A percentile compares a stretch with the other conserved stretches of the same genome.
Evolutionary conservation across 257 asterid genomes (phyloP).

Genomic region (Forsythia viridissima): DNA sequence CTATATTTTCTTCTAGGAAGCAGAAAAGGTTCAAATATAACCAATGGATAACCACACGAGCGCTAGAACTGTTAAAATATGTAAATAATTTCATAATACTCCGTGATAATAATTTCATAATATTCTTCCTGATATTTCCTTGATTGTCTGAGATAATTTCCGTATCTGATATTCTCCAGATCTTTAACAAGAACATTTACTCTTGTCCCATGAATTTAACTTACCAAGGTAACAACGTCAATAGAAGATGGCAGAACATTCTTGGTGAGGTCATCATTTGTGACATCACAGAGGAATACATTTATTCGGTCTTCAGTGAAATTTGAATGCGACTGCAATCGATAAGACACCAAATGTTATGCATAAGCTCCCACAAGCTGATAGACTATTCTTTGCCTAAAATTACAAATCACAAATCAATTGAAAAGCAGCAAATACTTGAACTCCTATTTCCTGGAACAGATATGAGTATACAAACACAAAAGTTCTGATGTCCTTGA

Average conservation of each 20-base stretch:
- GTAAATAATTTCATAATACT: not conserved
- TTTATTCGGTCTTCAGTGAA: constrained; percentile 47
- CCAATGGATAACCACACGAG: too few relatives aligned
- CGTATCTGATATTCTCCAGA: not conserved
- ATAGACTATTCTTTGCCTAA: constrained; percentile 2
- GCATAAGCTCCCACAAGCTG: constrained; percentile 1
- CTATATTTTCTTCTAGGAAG: not conserved
- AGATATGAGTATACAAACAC: not conserved
- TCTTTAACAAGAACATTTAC: not conserved
- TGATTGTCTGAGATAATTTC: not conserved
- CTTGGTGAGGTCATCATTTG: constrained; percentile 59
- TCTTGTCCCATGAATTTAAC: constrained; percentile 22
- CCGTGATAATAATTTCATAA: not conserved
- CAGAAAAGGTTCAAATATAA: too few relatives aligned
- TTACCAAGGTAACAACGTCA: constrained; percentile 75
- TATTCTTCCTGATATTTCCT: not conserved
- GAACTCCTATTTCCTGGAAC: not conserved
- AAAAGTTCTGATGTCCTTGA: not conserved
- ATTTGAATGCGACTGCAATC: constrained; percentile 56
- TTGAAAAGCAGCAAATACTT: not conserved
- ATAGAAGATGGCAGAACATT: constrained; percentile 59
- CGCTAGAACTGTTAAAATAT: too few relatives aligned
- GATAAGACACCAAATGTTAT: constrained; percentile 22
- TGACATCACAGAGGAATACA: constrained; percentile 67
- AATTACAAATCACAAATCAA: not conserved